Evolutionary conservation across 257 asterid species (phyloP), one percentile per base, ranked within the genome.

Genomic region (Primulina huaijiensis): DNA sequence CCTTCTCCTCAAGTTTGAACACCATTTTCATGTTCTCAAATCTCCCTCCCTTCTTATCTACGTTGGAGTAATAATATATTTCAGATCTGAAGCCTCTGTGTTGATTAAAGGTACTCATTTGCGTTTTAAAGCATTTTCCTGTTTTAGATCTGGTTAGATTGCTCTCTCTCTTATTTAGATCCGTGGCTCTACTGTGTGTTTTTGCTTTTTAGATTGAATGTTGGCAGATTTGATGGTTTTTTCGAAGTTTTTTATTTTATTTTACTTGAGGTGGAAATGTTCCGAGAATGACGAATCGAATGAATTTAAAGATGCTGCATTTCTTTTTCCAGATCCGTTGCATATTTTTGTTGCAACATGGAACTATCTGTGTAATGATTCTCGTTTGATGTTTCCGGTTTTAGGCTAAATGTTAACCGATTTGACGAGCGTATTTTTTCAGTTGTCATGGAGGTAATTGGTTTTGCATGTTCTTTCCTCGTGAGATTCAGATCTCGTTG

Each of bases 401-500:
- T 3, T 17, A 1, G 20, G 0, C 1, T 17, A 16, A 50, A 50
- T 50, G 7, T 5, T 50, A 50, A 50, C 21, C 7, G 21, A 50
- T 50, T 16, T 16, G 20, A 50, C 20, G 8, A 46, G 20, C 8
- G 8, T n/a, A 12, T 38, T 10, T 25, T 38, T 61, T 19, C 16
- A 34, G 25, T 25, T 73, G 58, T 12, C 29, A 8, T 1, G 19
- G 59, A 65, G 50, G 59, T 27, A 8, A 57, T 37, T 37, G 19
- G 8, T 64, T 65, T 58, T 72, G 58, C 21, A 58, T 72, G 40
- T 37, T 62, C 67, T 62, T 19, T 68, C 38, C 52, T 59, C 46
- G 11, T 75, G 37, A 37, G 71, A 55, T 70, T 52, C 65, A 70
- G 81, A 80, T 80, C 77, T 71, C 17, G 38, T 55, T 7, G 40